A percentile compares a stretch with the other conserved stretches of the same genome.
Conservation (phyloP, 2,329 filamentous ascomycete genomes). For the Penicillium occitanis region DNA sequence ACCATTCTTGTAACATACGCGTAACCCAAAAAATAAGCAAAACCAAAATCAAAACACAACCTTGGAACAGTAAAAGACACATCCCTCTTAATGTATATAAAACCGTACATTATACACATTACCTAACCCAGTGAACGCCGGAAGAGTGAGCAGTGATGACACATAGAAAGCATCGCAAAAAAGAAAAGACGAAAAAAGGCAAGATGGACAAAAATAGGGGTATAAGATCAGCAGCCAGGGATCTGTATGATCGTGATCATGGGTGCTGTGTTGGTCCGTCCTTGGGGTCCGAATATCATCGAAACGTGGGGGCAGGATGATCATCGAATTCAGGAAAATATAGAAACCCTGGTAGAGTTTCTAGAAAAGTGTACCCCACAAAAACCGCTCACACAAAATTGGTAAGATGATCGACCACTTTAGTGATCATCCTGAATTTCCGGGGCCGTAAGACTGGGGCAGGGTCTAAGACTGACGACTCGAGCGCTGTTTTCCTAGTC, state of each 20-base stretch:
- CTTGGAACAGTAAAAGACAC: neutral
- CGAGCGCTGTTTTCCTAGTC: constrained; percentile 16
- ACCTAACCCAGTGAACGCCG: neutral
- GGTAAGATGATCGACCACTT: neutral
- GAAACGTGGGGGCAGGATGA: neutral
- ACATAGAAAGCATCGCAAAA: too few species aligned
- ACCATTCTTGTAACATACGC: neutral
- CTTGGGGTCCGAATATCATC: constrained; percentile 1
- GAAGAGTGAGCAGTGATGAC: too few species aligned
- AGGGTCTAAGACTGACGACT: neutral
- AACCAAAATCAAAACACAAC: neutral
- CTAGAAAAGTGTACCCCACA: neutral
- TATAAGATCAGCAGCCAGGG: neutral
- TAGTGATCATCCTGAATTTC: neutral
- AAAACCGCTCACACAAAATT: neutral
- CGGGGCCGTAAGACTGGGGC: neutral
- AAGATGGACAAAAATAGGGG: neutral
- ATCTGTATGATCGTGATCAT: neutral
- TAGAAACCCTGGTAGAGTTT: neutral
- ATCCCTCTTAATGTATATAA: neutral
- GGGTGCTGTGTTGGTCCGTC: neutral
- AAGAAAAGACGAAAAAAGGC: neutral
- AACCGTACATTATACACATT: neutral
- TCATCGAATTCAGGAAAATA: neutral
- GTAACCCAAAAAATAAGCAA: neutral